These are phyloP conservation scores for Globisporangium perplexum DNA, from an alignment of 352 stramenopile species.

Conservation along the genomic window DNA sequence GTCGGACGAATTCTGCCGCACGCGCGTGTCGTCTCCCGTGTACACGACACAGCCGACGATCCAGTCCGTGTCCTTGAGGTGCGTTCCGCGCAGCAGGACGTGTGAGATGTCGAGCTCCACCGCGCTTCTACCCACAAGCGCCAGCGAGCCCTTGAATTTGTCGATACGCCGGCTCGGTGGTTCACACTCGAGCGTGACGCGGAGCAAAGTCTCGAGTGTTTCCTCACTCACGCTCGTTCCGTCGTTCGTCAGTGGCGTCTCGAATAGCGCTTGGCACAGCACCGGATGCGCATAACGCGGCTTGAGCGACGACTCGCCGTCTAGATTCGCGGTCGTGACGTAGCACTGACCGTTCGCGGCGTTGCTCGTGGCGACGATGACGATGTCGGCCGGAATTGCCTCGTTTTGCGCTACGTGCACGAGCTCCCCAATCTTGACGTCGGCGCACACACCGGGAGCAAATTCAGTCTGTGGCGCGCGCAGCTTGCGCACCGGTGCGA, in stretches of 20 bases:
- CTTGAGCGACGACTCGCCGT: conserved; percentile 89
- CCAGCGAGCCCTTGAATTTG: conserved; percentile 74
- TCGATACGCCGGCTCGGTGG: conserved; percentile 60
- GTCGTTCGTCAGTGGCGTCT: conserved; percentile 18
- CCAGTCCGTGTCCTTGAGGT: conserved; percentile 67
- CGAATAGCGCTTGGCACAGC: conserved; percentile 19
- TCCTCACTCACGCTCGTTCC: conserved; percentile 17
- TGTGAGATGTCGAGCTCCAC: conserved; percentile 59
- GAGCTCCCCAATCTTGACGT: conserved; percentile 75
- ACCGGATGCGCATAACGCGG: conserved; percentile 48
- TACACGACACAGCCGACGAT: conserved; percentile 79
- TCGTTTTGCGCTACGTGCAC: conserved; percentile 74
- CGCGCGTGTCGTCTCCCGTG: conserved; percentile 84
- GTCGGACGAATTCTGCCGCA: conserved; percentile 73
- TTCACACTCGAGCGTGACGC: conserved; percentile 33
- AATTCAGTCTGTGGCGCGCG: conserved; percentile 19
- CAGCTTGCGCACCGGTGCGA: conserved; percentile 22
- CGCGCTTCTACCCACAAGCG: conserved; percentile 11
- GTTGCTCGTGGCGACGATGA: conserved; percentile 50
- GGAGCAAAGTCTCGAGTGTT: conserved; percentile 12
- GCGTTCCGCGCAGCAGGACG: conserved; percentile 62
- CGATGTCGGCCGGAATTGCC: conserved; percentile 62
- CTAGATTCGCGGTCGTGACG: conserved; percentile 83
- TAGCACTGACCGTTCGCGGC: conserved; percentile 55
- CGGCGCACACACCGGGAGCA: conserved; percentile 20